phyloP scores from a whole-genome alignment of 2,329 filamentous ascomycete species.

The Ceratocystis diversiconidia region DNA sequence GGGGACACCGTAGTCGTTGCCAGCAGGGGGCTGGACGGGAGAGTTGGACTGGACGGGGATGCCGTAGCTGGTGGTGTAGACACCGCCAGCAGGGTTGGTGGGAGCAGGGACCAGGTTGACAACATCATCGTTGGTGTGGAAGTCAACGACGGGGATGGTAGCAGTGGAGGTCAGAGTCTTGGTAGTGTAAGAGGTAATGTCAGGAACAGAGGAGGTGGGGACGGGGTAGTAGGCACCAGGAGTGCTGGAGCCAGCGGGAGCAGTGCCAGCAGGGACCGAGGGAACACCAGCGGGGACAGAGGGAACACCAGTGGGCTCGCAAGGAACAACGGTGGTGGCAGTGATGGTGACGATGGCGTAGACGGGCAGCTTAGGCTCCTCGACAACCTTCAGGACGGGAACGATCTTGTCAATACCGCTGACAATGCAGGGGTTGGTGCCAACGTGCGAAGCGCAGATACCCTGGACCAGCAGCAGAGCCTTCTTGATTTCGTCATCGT shows the following conservation, averaged over 20 bases:
- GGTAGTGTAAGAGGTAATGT: constrained; percentile 33
- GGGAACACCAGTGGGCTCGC: constrained; percentile 6
- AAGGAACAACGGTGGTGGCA: constrained; percentile 24
- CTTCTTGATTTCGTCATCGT: constrained; percentile 49
- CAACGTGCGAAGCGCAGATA: constrained; percentile 66
- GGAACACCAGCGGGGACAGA: constrained; percentile 29
- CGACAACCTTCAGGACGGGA: constrained; percentile 41
- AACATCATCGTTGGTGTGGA: constrained; percentile 26
- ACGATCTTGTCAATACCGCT: constrained; percentile 55
- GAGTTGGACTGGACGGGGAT: constrained; percentile 9
- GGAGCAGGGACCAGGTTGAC: constrained; percentile 18
- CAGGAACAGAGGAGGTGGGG: constrained; percentile 30
- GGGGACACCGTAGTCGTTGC: constrained; percentile 2
- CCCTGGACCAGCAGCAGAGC: constrained; percentile 78
- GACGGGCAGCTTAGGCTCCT: constrained; percentile 2
- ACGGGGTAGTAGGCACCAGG: not conserved
- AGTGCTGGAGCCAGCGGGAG: constrained; percentile 22
- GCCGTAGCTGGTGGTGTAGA: constrained; percentile 4
- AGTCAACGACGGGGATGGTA: constrained; percentile 39
- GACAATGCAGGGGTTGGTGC: constrained; percentile 70
- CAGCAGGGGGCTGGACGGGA: constrained; percentile 4
- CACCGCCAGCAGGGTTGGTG: constrained; percentile 17
- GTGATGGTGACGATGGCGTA: constrained; percentile 35
- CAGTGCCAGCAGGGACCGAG: constrained; percentile 33
- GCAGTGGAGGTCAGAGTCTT: constrained; percentile 37